phyloP scores from a whole-genome alignment of 202 grass and related monocot species.

The Panicum virgatum region DNA sequence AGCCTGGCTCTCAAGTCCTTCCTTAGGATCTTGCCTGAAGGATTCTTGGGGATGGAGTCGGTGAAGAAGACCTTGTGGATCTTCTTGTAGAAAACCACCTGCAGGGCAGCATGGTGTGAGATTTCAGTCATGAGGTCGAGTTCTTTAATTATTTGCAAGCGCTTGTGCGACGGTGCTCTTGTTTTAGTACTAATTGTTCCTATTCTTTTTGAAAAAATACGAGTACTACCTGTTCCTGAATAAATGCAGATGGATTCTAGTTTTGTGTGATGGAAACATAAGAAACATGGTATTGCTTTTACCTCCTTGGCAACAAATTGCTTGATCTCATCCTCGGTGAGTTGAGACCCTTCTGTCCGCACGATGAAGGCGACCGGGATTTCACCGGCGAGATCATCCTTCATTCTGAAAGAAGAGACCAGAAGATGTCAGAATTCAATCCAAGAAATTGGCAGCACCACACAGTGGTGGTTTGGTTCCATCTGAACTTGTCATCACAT shows the following conservation, averaged over 20 bases:
- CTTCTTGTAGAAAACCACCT: constrained; percentile 94
- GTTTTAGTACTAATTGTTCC: background rate
- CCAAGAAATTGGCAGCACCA: background rate
- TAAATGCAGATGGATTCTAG: background rate
- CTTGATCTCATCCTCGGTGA: constrained; percentile 91
- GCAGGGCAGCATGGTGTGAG: background rate
- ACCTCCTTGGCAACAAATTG: constrained; percentile 86
- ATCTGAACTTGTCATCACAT: background rate
- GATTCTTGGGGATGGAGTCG: constrained; percentile 73
- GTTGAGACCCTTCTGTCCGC: constrained; percentile 60
- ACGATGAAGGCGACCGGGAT: constrained; percentile 90
- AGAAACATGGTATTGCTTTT: background rate
- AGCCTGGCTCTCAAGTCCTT: constrained; percentile 90
- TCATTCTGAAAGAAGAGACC: constrained; percentile 53
- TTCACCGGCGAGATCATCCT: constrained; percentile 84
- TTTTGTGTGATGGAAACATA: background rate
- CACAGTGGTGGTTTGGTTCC: background rate
- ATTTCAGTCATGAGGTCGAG: background rate
- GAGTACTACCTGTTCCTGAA: background rate
- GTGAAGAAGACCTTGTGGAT: constrained; percentile 87
- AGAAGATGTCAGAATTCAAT: background rate
- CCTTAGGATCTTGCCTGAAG: constrained; percentile 88
- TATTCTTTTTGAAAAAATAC: too few species aligned
- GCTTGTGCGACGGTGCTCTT: background rate
- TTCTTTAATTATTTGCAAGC: background rate